Conservation (phyloP, 2,329 filamentous ascomycete genomes). For the Sporothrix curviconia region DNA sequence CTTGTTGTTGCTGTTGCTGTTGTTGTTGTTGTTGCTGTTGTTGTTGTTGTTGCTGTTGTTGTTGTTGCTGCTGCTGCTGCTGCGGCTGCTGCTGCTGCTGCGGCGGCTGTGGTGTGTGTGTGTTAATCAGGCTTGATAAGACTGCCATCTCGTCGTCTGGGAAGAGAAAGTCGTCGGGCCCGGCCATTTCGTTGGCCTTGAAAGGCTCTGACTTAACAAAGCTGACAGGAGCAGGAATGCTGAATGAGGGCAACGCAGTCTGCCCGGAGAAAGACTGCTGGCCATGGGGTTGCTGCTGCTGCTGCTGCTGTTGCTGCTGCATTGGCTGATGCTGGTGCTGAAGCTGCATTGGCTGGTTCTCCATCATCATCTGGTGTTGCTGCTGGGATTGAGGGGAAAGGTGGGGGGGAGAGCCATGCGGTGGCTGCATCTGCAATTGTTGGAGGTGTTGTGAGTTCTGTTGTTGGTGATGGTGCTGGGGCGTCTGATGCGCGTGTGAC, state of each 20-base stretch:
- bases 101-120: too few species aligned
- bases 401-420: too few species aligned
- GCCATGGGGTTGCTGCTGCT: neutral
- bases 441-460: neutral
- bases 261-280: slow-evolving; percentile 11
- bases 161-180: slow-evolving; percentile 19
- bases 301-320: slow-evolving; percentile 1
- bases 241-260: neutral
- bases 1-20: too few species aligned
- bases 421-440: too few species aligned
- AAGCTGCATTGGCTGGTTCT: slow-evolving; percentile 4
- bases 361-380: too few species aligned
- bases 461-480: slow-evolving; percentile 1
- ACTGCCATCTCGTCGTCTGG: slow-evolving; percentile 19
- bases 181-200: neutral
- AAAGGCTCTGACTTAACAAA: neutral
- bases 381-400: too few species aligned
- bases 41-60: too few species aligned
- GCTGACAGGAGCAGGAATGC: neutral
- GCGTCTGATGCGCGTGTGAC: neutral
- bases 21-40: too few species aligned
- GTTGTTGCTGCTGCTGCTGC: neutral
- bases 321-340: slow-evolving; percentile 4
- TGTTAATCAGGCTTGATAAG: neutral
- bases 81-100: too few species aligned